phyloP scores from a whole-genome alignment of 441 rosid species.

The Pelargonium cotyledonis region DNA sequence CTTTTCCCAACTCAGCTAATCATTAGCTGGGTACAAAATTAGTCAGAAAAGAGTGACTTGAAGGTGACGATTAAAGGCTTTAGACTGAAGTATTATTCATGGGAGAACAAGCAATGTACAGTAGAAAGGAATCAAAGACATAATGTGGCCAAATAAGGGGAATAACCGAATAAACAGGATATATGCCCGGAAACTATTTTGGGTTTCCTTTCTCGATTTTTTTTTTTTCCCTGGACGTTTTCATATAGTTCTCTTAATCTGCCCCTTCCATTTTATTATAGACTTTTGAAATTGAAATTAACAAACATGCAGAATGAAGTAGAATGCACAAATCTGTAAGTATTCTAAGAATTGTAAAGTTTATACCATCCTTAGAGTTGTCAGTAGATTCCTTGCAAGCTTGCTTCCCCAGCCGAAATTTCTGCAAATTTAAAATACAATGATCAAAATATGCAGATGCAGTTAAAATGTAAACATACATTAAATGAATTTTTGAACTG shows the following conservation, averaged over 20 bases:
- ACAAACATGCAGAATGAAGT: background rate
- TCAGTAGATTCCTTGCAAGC: constrained; percentile 1
- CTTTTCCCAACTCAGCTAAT: background rate
- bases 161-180: background rate
- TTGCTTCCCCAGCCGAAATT: constrained; percentile 2
- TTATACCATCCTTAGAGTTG: background rate
- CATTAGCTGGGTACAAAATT: background rate
- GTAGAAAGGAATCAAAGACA: background rate
- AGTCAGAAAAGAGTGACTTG: background rate
- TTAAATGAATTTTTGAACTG: too few relatives aligned
- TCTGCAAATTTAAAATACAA: constrained; percentile 20
- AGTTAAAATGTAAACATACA: too few relatives aligned
- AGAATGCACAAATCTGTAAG: background rate
- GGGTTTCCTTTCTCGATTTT: background rate
- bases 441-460: background rate
- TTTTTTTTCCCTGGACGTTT: background rate
- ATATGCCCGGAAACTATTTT: background rate
- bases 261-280: constrained; percentile 10
- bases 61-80: background rate
- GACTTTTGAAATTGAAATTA: background rate
- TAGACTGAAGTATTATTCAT: background rate
- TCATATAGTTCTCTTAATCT: constrained; percentile 1
- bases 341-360: background rate
- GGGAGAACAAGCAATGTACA: background rate
- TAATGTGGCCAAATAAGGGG: background rate